Evolutionary conservation across 176 grass and related monocot genomes (phyloP), one percentile per base, ranked within the genome.

Genomic region (Triticum monococcum): DNA sequence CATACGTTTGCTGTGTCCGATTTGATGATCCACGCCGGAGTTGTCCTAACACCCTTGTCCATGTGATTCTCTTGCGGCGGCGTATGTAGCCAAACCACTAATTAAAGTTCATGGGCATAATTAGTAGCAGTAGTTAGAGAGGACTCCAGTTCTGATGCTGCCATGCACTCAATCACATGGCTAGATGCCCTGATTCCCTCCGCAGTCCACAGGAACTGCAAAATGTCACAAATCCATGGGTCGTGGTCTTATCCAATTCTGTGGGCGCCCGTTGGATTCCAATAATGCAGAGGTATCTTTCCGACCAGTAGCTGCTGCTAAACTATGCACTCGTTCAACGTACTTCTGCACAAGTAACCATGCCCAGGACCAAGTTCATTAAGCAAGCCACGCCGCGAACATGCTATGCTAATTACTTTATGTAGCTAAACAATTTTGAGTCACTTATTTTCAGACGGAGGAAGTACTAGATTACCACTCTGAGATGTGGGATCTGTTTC

Each of bases 261-360:
- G 43, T 67, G 28, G 74, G 73, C 83, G 83, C 73, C 28, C 62
- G 20, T 28, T 40, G 84, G 74, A 68, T 59, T 68, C 63, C 83
- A 68, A 57, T 20, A 20, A 57, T 26, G 16, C 7, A 66, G 37
- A 25, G 9, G 24, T 43, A 35, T 25, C 3, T 24, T 13, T 84
- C 30, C 46, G 11, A 8, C 23, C 18, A 16, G 57, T 35, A 36
- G 12, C 6, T 14, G n/a, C 26, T 40, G 8, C 35, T 20, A 31
- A 30, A 18, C 37, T 30, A 8, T 22, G 78, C 24, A 13, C 9
- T 31, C 79, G 7, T 26, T 33, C 10, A 68, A 81, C 41, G 12
- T 52, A n/a, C 22, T 68, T 22, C 18, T 32, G 26, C 40, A 48
- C 41, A 68, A 50, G 40, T 81, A 46, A n/a, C 16, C 25, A 31